These are phyloP conservation scores for Leccinum fuscescens DNA, from an alignment of 1,284 basidiomycete genomes.

Conservation along the genomic window DNA sequence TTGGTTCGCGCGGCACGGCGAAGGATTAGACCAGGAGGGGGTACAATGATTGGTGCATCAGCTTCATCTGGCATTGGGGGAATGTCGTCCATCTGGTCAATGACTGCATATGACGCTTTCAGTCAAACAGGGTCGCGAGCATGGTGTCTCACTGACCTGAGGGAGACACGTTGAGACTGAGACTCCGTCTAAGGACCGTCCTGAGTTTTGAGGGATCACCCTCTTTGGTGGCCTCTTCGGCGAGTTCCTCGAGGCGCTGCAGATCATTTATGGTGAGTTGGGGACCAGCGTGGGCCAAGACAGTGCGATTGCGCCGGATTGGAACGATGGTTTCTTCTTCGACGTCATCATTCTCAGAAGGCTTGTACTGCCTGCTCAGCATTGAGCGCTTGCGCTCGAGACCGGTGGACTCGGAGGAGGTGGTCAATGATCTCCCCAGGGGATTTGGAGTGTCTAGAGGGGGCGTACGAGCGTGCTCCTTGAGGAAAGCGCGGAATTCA, in stretches of 20 bases:
- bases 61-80: constrained; percentile 72
- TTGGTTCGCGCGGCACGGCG: constrained; percentile 92
- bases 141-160: constrained; percentile 58
- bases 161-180: constrained; percentile 81
- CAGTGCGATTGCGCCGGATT: constrained; percentile 64
- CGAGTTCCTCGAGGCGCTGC: constrained; percentile 88
- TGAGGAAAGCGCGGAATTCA: constrained; percentile 93
- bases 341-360: constrained; percentile 69
- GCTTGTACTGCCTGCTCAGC: constrained; percentile 87
- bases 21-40: constrained; percentile 84
- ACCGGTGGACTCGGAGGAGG: constrained; percentile 38
- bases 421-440: constrained; percentile 39
- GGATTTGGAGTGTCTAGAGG: constrained; percentile 45
- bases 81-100: constrained; percentile 66
- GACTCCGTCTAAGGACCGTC: constrained; percentile 79
- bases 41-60: constrained; percentile 87
- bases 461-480: constrained; percentile 79
- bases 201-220: constrained; percentile 85
- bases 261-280: constrained; percentile 89
- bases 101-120: constrained; percentile 40
- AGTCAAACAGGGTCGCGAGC: constrained; percentile 20
- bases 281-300: constrained; percentile 60
- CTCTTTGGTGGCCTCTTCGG: constrained; percentile 81
- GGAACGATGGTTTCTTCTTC: constrained; percentile 70
- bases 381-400: constrained; percentile 83